These are phyloP conservation scores for Purshia tridentata DNA, from an alignment of 306 rosid genomes.

Conservation along the genomic window DNA sequence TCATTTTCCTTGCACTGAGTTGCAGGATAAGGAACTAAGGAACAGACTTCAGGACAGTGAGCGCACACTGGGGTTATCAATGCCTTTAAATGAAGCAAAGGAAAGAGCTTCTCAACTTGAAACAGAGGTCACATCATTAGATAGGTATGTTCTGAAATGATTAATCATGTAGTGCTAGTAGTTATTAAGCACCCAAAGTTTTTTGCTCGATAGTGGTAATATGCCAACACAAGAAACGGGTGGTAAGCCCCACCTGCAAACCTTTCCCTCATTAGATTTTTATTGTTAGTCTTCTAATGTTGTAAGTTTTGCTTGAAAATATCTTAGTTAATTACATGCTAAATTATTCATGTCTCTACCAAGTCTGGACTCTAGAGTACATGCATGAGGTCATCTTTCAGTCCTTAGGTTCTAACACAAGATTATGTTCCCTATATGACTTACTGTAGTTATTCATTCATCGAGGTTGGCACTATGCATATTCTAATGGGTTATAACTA, in stretches of 20 bases:
- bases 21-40: slow-evolving; percentile 76
- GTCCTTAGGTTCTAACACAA: background rate
- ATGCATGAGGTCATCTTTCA: background rate
- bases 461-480: background rate
- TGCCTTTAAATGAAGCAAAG: slow-evolving; percentile 84
- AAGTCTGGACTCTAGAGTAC: background rate
- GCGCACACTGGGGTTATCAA: slow-evolving; percentile 72
- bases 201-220: background rate
- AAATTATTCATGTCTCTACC: background rate
- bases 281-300: background rate
- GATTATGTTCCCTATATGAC: background rate
- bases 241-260: background rate
- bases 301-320: background rate
- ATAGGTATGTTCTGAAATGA: slow-evolving; percentile 52
- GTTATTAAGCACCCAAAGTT: background rate
- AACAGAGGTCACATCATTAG: slow-evolving; percentile 70
- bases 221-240: background rate
- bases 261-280: background rate
- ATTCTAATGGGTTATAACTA: background rate
- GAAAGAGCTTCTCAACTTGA: slow-evolving; percentile 83
- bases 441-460: background rate
- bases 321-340: background rate
- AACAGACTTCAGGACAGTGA: slow-evolving; percentile 85
- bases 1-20: slow-evolving; percentile 7
- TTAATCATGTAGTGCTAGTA: slow-evolving; percentile 1